Conservation (phyloP, 2,329 filamentous ascomycete species). For the Fusarium vanettenii region DNA sequence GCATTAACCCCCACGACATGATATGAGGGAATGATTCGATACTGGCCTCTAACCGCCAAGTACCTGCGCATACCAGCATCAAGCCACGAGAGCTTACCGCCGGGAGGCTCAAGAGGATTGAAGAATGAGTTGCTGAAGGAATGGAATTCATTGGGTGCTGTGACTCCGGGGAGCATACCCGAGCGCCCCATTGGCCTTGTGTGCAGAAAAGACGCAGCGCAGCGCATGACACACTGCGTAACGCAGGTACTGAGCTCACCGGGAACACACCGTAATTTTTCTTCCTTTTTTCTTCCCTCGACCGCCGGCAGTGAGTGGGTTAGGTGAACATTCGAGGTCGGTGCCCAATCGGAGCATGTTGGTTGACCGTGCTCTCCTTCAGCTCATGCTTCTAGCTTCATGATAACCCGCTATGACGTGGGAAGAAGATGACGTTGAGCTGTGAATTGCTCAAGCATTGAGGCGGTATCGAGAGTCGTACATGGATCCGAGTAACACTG, state of each 20-base stretch:
- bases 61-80: not conserved
- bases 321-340: not conserved
- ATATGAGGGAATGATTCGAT: not conserved
- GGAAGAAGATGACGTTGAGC: not conserved
- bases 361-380: not conserved
- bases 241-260: constrained; percentile 7
- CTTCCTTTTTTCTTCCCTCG: not conserved
- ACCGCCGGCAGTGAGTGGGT: not conserved
- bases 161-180: not conserved
- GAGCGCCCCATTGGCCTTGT: not conserved
- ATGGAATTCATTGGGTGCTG: not conserved
- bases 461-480: not conserved
- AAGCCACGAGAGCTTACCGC: not conserved
- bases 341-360: constrained; percentile 11
- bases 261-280: not conserved
- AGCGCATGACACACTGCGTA: not conserved
- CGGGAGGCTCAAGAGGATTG: not conserved
- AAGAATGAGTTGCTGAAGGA: not conserved
- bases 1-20: not conserved
- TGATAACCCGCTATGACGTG: not conserved
- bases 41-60: not conserved
- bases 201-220: constrained; percentile 12
- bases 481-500: not conserved
- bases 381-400: not conserved
- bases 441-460: not conserved